Evolutionary conservation across 2,329 filamentous ascomycete species (phyloP).

Genomic region (Macroventuria anomochaeta): DNA sequence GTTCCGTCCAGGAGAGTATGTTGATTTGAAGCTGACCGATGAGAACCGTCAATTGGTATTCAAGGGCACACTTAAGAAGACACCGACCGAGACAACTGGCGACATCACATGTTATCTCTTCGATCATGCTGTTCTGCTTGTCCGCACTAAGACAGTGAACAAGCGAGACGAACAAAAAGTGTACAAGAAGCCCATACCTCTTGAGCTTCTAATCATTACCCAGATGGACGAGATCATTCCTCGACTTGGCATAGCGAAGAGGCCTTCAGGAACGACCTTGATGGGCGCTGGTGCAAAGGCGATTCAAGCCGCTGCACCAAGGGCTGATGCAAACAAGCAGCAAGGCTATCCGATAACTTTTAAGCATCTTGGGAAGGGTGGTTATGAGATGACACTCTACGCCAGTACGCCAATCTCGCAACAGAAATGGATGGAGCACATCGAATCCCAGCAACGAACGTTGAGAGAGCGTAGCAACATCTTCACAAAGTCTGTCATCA

Average conservation of each 20-base stretch:
- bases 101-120: constrained; percentile 96
- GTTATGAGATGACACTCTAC: constrained; percentile 90
- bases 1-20: constrained; percentile 86
- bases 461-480: constrained; percentile 78
- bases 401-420: constrained; percentile 84
- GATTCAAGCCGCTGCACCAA: constrained; percentile 56
- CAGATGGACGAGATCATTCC: constrained; percentile 98
- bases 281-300: constrained; percentile 53
- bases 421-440: constrained; percentile 96
- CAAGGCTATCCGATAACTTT: constrained; percentile 96
- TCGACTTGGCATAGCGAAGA: constrained; percentile 77
- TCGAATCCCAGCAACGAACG: constrained; percentile 87
- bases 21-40: constrained; percentile 93
- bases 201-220: constrained; percentile 89
- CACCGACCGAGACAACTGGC: constrained; percentile 76
- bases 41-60: constrained; percentile 91
- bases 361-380: constrained; percentile 91
- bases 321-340: constrained; percentile 54
- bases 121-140: constrained; percentile 91
- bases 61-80: constrained; percentile 93
- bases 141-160: constrained; percentile 87
- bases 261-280: constrained; percentile 80
- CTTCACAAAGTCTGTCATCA: constrained; percentile 71
- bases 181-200: constrained; percentile 91
- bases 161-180: constrained; percentile 95